Evolutionary conservation across 345 rosid genomes (phyloP).

Genomic region (Syzygium aqueum): DNA sequence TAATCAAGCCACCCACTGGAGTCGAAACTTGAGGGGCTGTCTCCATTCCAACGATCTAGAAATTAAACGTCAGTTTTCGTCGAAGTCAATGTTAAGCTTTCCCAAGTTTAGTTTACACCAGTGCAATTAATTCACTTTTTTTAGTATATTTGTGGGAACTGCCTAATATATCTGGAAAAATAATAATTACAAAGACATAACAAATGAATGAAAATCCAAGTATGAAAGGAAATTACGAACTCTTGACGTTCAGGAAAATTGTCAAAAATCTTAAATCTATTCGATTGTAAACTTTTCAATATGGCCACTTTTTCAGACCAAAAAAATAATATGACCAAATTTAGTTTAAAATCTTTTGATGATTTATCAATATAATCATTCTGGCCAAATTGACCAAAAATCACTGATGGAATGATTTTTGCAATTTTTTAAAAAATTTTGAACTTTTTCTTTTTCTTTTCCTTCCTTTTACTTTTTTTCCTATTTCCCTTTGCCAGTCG

Average conservation of each 20-base stretch:
- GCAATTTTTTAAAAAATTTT: too few relatives aligned
- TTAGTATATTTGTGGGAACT: neutral
- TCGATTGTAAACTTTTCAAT: neutral
- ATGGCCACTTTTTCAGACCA: neutral
- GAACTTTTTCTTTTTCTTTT: neutral
- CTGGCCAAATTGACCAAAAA: neutral
- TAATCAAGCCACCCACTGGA: neutral
- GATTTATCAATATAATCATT: fast-evolving
- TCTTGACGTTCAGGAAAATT: neutral
- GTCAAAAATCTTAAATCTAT: neutral
- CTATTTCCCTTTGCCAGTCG: too few relatives aligned
- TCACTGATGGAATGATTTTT: too few relatives aligned
- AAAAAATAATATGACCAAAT: too few relatives aligned
- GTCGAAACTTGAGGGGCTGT: neutral
- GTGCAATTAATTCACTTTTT: neutral
- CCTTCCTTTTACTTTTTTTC: too few relatives aligned
- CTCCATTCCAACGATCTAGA: neutral
- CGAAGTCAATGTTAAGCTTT: neutral
- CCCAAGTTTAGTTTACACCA: neutral
- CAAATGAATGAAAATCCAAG: neutral
- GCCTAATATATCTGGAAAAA: neutral
- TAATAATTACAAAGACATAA: neutral
- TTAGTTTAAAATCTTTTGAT: neutral
- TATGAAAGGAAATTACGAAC: neutral
- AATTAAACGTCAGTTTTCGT: neutral